phyloP scores from a whole-genome alignment of 768 basidiomycete genomes.

The Cubamyces lactineus region DNA sequence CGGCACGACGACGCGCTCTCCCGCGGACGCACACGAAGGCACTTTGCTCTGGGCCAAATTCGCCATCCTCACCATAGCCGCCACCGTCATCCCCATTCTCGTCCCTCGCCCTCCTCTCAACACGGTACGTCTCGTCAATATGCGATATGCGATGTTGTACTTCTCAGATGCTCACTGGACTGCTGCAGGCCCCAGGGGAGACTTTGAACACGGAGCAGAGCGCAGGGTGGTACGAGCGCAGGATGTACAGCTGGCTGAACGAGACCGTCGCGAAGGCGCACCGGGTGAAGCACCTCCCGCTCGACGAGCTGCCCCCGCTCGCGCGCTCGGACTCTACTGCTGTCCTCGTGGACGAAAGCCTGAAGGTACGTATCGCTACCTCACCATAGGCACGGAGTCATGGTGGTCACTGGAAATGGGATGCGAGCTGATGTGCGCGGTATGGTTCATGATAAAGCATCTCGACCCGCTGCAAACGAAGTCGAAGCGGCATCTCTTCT shows the following conservation, averaged over 20 bases:
- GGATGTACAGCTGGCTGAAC: constrained; percentile 57
- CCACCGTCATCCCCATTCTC: constrained; percentile 53
- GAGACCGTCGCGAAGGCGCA: constrained; percentile 47
- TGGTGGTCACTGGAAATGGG: not conserved
- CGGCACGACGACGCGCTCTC: constrained; percentile 49
- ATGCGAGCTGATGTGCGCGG: constrained; percentile 30
- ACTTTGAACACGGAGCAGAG: constrained; percentile 31
- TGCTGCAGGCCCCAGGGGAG: not conserved
- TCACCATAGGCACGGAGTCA: too few relatives aligned
- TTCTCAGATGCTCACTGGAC: not conserved
- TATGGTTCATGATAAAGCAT: constrained; percentile 29
- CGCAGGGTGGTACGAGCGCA: constrained; percentile 31
- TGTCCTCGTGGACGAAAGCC: constrained; percentile 35
- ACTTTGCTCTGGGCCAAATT: constrained; percentile 57
- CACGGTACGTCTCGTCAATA: constrained; percentile 53
- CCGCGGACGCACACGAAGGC: constrained; percentile 52
- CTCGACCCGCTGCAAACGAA: constrained; percentile 42
- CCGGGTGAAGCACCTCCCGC: constrained; percentile 44
- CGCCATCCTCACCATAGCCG: constrained; percentile 44
- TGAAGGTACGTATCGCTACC: constrained; percentile 32
- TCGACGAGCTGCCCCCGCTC: constrained; percentile 47
- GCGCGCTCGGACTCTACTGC: constrained; percentile 46
- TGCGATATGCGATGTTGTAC: not conserved
- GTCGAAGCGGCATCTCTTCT: constrained; percentile 35
- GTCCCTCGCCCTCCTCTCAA: constrained; percentile 53